Evolutionary conservation across 2,329 filamentous ascomycete species (phyloP).

Genomic region (Scedosporium apiospermum): DNA sequence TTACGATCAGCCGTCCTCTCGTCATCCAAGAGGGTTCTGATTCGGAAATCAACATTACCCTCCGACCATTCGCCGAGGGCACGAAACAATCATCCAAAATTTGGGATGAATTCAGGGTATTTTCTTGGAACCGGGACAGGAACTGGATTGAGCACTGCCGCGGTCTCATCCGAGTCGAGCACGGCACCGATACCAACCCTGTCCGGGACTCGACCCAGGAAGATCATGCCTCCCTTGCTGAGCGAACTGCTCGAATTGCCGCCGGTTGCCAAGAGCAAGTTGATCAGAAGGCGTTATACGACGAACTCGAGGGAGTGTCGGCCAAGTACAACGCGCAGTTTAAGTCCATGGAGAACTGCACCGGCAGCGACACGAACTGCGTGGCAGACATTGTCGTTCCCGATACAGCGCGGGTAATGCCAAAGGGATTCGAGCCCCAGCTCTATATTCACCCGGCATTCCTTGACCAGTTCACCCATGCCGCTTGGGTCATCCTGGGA

Average conservation of each 20-base stretch:
- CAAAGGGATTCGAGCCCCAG: slow-evolving; percentile 29
- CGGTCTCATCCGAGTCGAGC: slow-evolving; percentile 35
- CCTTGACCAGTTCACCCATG: slow-evolving; percentile 34
- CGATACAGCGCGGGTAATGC: slow-evolving; percentile 36
- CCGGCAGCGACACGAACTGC: slow-evolving; percentile 21
- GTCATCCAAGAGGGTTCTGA: slow-evolving; percentile 32
- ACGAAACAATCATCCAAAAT: slow-evolving; percentile 25
- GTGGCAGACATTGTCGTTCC: slow-evolving; percentile 25
- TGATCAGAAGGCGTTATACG: slow-evolving; percentile 14
- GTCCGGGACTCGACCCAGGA: slow-evolving; percentile 8
- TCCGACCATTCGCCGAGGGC: slow-evolving; percentile 18
- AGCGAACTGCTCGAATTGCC: slow-evolving; percentile 2
- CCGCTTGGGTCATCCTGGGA: slow-evolving; percentile 27
- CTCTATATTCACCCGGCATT: slow-evolving; percentile 36
- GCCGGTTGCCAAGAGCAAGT: slow-evolving; percentile 6
- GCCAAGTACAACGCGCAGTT: slow-evolving; percentile 15
- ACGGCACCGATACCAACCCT: slow-evolving; percentile 12
- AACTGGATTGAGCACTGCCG: slow-evolving; percentile 51
- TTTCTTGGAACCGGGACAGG: slow-evolving; percentile 38
- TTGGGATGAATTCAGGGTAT: slow-evolving; percentile 49
- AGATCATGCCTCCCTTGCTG: not conserved
- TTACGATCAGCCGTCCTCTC: slow-evolving; percentile 41
- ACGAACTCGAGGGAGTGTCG: slow-evolving; percentile 13
- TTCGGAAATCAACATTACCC: slow-evolving; percentile 14
- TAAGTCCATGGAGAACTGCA: slow-evolving; percentile 36